Evolutionary conservation across 1,284 basidiomycete species (phyloP).

Genomic region (Microbotryum saponariae): DNA sequence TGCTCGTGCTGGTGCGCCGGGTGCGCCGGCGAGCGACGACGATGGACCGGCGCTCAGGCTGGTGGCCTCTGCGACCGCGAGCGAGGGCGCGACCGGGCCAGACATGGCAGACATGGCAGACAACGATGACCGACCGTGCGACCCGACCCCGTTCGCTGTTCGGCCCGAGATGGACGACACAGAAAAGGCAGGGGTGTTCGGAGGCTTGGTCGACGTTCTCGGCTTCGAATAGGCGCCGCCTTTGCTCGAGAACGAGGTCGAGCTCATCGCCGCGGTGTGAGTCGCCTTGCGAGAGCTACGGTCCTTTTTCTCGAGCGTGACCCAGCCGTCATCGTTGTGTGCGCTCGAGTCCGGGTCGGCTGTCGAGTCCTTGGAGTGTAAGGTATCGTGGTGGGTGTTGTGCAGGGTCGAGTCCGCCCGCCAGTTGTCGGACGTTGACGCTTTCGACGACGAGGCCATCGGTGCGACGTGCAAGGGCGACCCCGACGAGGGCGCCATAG

Average conservation of each 20-base stretch:
- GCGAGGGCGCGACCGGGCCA: no score
- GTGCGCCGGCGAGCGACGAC: no score
- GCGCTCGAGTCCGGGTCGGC: not conserved
- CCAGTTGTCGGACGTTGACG: conserved; percentile 24
- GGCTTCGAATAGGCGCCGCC: not conserved
- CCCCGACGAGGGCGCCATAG: not conserved
- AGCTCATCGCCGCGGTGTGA: not conserved
- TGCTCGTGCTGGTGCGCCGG: no score
- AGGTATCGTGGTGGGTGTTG: not conserved
- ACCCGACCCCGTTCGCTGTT: not conserved
- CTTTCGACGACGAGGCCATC: conserved; percentile 9
- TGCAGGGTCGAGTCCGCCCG: conserved; percentile 6
- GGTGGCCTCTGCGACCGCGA: no score
- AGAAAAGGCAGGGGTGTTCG: not conserved
- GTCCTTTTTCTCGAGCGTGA: conserved; percentile 24
- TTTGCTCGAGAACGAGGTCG: not conserved
- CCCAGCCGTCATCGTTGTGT: conserved; percentile 19
- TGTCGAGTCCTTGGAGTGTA: not conserved
- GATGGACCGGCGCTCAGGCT: no score
- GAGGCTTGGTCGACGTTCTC: not conserved
- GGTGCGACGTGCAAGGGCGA: no score
- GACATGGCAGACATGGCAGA: no score
- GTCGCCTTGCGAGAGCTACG: conserved; percentile 2
- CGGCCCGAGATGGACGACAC: not conserved
- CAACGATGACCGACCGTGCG: not conserved